These are phyloP conservation scores for Hypsizygus marmoreus DNA, from an alignment of 768 basidiomycete species.

Conservation along the genomic window DNA sequence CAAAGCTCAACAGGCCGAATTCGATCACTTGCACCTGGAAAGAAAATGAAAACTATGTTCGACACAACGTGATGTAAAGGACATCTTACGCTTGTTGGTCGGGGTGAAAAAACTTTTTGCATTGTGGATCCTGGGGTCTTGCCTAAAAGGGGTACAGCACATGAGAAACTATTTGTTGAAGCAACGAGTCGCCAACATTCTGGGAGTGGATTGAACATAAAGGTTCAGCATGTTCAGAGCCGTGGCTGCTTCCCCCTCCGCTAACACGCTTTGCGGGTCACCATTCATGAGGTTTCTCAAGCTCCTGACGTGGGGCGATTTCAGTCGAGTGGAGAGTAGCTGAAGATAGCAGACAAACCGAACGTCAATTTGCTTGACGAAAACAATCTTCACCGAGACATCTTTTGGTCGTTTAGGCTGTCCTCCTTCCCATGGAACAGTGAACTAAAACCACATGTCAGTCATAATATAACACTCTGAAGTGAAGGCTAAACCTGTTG, in stretches of 20 bases:
- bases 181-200: slow-evolving; percentile 19
- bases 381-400: slow-evolving; percentile 24
- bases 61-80: not conserved
- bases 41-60: slow-evolving; percentile 4
- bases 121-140: slow-evolving; percentile 22
- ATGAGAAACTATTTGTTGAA: not conserved
- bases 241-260: slow-evolving; percentile 19
- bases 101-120: slow-evolving; percentile 27
- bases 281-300: slow-evolving; percentile 16
- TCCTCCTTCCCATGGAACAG: slow-evolving; percentile 20
- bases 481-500: slow-evolving; percentile 15
- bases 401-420: slow-evolving; percentile 11
- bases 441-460: slow-evolving; percentile 17
- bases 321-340: no score
- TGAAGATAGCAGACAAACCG: no score
- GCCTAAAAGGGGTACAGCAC: slow-evolving; percentile 12
- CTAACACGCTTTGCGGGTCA: slow-evolving; percentile 9
- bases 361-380: slow-evolving; percentile 24
- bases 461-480: not conserved
- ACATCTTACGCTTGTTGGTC: slow-evolving; percentile 14
- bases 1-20: slow-evolving; percentile 38
- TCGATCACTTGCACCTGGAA: slow-evolving; percentile 12
- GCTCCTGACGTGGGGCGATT: slow-evolving; percentile 6
- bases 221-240: slow-evolving; percentile 36
- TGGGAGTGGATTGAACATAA: slow-evolving; percentile 33